These are phyloP conservation scores for Toxicodendron radicans DNA, from an alignment of 345 rosid species.

Conservation along the genomic window DNA sequence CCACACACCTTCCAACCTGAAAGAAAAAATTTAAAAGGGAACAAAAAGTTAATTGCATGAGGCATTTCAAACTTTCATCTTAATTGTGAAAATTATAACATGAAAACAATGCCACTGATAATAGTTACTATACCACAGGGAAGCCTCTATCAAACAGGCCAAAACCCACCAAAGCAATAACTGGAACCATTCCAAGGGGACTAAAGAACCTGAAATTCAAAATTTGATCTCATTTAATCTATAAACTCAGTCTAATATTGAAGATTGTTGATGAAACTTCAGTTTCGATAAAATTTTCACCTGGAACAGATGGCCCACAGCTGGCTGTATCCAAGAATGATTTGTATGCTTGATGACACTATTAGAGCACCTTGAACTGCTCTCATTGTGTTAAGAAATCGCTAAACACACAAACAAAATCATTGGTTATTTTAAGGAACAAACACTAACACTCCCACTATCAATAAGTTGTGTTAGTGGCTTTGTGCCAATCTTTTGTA, in stretches of 20 bases:
- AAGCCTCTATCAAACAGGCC: constrained; percentile 98
- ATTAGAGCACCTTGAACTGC: constrained; percentile 98
- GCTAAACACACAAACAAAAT: constrained; percentile 40
- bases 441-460: not conserved
- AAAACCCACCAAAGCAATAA: constrained; percentile 83
- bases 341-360: constrained; percentile 93
- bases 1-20: constrained; percentile 88
- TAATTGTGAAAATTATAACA: constrained; percentile 6
- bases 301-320: constrained; percentile 96
- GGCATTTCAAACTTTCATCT: not conserved
- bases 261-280: constrained; percentile 6
- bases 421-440: constrained; percentile 3
- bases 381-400: constrained; percentile 89
- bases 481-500: not conserved
- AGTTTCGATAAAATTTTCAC: constrained; percentile 34
- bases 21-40: not conserved
- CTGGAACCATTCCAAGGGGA: constrained; percentile 98
- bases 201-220: constrained; percentile 79
- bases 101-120: not conserved
- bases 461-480: not conserved
- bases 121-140: constrained; percentile 67
- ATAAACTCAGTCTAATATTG: not conserved
- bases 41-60: not conserved
- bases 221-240: constrained; percentile 3
- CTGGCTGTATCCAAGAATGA: constrained; percentile 91